Evolutionary conservation across 2,329 filamentous ascomycete genomes (phyloP), one percentile per base, ranked within the genome.

Genomic region (Neonectria magnoliae): DNA sequence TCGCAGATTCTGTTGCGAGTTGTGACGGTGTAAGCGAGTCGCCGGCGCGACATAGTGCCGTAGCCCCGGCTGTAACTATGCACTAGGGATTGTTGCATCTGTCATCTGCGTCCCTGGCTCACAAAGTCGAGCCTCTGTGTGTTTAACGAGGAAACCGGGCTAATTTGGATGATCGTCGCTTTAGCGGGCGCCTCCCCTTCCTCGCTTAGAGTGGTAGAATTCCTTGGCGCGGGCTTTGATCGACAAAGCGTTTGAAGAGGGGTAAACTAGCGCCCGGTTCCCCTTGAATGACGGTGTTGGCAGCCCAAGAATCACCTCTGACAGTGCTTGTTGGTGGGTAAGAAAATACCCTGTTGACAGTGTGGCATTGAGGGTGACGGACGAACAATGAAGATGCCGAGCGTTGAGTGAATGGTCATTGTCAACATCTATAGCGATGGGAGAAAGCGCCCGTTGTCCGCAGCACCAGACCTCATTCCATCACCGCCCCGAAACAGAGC

Each of bases 141-240:
- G 68, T 66, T 72, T 64, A 73, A 55, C 65, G 59, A 65, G 57
- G 61, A 66, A 70, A 67, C 25, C 68, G 71, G 69, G 71, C 72
- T 74, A 74, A 72, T 71, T 67, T 68, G 66, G 29, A 72, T 73
- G 72, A 74, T 74, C 72, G 71, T 68, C 72, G 72, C 66, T 64
- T 70, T 74, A 74, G 72, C 72, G 69, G 71, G 68, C 72, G 69
- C 69, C 70, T 73, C 68, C 70, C 71, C 68, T 73, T 71, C 71
- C 71, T 73, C 71, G 71, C 71, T 72, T 73, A 70, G 69, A 69
- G 57, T 72, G 68, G 71, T 60, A 63, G 71, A 67, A 67, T 73
- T 68, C 60, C 65, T 60, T 70, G 69, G 70, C 68, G 64, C 60
- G 64, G 64, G 25, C 57, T 65, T 36, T 63, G 59, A 74, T 74